Conservation (phyloP, 2,329 filamentous ascomycete genomes). For the Stagonosporopsis chrysanthemi region DNA sequence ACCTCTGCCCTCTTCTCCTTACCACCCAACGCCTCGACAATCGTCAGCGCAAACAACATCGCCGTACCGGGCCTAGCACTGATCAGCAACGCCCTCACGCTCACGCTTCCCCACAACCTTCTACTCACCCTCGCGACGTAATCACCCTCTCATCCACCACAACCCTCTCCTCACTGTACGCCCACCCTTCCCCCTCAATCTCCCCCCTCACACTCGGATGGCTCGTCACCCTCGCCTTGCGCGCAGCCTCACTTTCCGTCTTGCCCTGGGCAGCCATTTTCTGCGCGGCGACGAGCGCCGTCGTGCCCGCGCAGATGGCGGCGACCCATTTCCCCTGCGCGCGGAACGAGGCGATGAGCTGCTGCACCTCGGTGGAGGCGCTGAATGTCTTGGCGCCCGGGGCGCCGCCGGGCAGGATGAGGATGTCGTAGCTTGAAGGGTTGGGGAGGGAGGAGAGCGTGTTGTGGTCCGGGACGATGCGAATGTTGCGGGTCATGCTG, state of each 20-base stretch:
- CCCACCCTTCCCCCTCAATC: conserved; percentile 43
- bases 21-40: conserved; percentile 49
- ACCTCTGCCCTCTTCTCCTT: conserved; percentile 59
- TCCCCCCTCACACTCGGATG: conserved; percentile 50
- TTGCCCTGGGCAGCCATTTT: conserved; percentile 12
- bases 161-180: conserved; percentile 47
- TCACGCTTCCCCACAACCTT: not conserved
- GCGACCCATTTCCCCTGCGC: conserved; percentile 43
- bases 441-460: conserved; percentile 25
- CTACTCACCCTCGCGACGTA: conserved; percentile 46
- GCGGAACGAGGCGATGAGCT: conserved; percentile 43
- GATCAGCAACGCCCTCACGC: not conserved
- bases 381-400: conserved; percentile 49
- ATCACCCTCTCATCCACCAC: conserved; percentile 47
- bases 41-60: conserved; percentile 48
- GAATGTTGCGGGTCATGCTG: conserved; percentile 49
- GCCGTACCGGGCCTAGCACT: conserved; percentile 47
- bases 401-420: conserved; percentile 50
- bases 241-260: conserved; percentile 8
- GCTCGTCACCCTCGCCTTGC: conserved; percentile 44
- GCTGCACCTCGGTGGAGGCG: conserved; percentile 28
- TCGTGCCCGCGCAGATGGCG: conserved; percentile 51
- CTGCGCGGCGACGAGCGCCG: conserved; percentile 44
- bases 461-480: conserved; percentile 46
- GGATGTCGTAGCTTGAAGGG: conserved; percentile 39